Base-by-base conservation (phyloP, 306 rosid genomes). In the Medicago lupulina region DNA sequence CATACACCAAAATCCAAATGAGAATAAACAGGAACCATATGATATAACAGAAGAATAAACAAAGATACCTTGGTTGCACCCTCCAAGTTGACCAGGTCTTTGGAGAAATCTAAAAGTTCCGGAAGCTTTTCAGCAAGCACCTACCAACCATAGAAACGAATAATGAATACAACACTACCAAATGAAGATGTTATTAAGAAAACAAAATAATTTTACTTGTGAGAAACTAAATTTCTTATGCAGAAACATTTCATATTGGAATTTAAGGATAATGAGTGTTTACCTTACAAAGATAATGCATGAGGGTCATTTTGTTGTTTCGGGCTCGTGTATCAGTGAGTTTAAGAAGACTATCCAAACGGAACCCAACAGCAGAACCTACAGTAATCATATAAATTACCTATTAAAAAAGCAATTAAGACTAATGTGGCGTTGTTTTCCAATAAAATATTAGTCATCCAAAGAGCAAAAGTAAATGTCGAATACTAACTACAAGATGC, bases 231-330 rank as follows among this genome's bases (percentile, higher is more conserved):
- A 78, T 43, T 18, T 59, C 17, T 57, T 44, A 57, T 34, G 31
- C 54, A 21, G 38, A 67, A 51, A 38, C 7, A 61, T 17, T 72
- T 40, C 54, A 67, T 40, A 11, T 73, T 59, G 31, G 18, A 38
- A 63, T 51, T 43, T 36, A 53, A 81, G 64, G 74, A 62, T 16
- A 54, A n/a, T 16, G 47, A 23, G 63, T 70, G 76, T 69, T 85
- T 88, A 96, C 99, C 99, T 96, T 96, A 68, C 99, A 96, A 81
- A 96, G 98, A 84, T 96, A 92, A 83, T 96, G 99, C 99, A 96
- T 92, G 78, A 96, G 98, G 80, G 99, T 96, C 97, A 89, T 92
- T 88, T 90, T 96, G 81, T 59, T 96, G 83, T 96, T 96, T 77
- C 86, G 89, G 64, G 98, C 89, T 44, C 99, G 88, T 58, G 96